Percentiles rank a stretch among this genome's conserved stretches.
Evolutionary conservation across 2,329 filamentous ascomycete species (phyloP).

Genomic region (Leptoxyphium fumago): DNA sequence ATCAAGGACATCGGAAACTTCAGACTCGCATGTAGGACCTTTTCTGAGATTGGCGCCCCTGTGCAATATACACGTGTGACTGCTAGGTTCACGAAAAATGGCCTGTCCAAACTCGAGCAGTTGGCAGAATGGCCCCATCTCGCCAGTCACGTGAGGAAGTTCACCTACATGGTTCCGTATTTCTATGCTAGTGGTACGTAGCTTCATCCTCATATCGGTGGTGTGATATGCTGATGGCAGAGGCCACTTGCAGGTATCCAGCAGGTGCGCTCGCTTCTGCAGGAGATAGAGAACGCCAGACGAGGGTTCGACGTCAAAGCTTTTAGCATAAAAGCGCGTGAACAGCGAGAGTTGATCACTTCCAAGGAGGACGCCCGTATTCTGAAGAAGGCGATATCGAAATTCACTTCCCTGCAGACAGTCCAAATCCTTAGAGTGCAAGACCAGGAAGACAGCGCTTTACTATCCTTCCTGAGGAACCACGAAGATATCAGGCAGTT

Average conservation of each 20-base stretch:
- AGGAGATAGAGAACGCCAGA: not conserved
- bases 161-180: slow-evolving; percentile 45
- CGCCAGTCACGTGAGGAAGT: slow-evolving; percentile 41
- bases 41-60: slow-evolving; percentile 35
- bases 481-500: slow-evolving; percentile 30
- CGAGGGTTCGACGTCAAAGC: not conserved
- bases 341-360: slow-evolving; percentile 37
- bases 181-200: slow-evolving; percentile 39
- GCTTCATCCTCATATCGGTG: slow-evolving; percentile 1
- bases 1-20: slow-evolving; percentile 32
- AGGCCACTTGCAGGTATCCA: not conserved
- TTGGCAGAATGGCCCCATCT: slow-evolving; percentile 36
- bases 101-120: slow-evolving; percentile 34
- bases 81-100: slow-evolving; percentile 36
- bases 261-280: not conserved
- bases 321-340: slow-evolving; percentile 26
- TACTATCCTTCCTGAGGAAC: slow-evolving; percentile 37
- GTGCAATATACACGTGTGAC: slow-evolving; percentile 38
- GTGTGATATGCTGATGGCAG: no score
- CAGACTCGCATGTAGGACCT: slow-evolving; percentile 34
- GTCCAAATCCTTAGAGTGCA: slow-evolving; percentile 49
- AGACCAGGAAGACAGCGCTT: slow-evolving; percentile 41
- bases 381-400: slow-evolving; percentile 39
- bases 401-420: slow-evolving; percentile 47
- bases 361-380: slow-evolving; percentile 36